Percentiles rank a stretch among this genome's conserved stretches.
Conservation (phyloP, 371 early-diverging fungal species). For the Haplosporangium sp. region DNA sequence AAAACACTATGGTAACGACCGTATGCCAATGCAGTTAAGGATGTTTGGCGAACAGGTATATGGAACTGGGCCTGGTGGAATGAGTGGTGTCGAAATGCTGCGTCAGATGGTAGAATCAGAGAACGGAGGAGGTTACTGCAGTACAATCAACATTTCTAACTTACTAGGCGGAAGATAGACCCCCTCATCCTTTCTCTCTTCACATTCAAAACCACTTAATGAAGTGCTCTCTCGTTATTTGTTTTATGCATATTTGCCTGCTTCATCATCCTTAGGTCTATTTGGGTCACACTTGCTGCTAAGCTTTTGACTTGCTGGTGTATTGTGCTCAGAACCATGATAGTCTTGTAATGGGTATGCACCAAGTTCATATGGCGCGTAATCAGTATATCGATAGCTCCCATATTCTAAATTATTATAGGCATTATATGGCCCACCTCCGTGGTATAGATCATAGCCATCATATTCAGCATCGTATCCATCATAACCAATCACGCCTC, state of each 20-base stretch:
- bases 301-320: not conserved
- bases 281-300: not conserved
- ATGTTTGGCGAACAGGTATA: constrained; percentile 22
- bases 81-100: constrained; percentile 10
- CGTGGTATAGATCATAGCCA: constrained; percentile 13
- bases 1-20: constrained; percentile 3
- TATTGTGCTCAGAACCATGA: constrained; percentile 28
- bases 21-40: constrained; percentile 29
- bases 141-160: not conserved
- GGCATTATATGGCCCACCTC: constrained; percentile 1
- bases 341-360: constrained; percentile 24
- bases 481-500: constrained; percentile 35
- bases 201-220: no score
- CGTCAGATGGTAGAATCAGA: not conserved
- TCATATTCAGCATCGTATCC: constrained; percentile 37
- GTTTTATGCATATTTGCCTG: constrained; percentile 17
- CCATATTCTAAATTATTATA: constrained; percentile 12
- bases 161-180: no score
- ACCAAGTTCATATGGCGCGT: constrained; percentile 18
- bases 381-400: constrained; percentile 13
- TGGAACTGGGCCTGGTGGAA: constrained; percentile 3
- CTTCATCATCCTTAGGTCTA: not conserved
- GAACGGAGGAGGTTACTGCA: not conserved
- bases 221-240: not conserved
- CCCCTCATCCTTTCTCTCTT: no score